Evolutionary conservation across 495 filamentous ascomycete species (phyloP), one percentile per base, ranked within the genome.

Genomic region (Polyplosphaeria fusca): DNA sequence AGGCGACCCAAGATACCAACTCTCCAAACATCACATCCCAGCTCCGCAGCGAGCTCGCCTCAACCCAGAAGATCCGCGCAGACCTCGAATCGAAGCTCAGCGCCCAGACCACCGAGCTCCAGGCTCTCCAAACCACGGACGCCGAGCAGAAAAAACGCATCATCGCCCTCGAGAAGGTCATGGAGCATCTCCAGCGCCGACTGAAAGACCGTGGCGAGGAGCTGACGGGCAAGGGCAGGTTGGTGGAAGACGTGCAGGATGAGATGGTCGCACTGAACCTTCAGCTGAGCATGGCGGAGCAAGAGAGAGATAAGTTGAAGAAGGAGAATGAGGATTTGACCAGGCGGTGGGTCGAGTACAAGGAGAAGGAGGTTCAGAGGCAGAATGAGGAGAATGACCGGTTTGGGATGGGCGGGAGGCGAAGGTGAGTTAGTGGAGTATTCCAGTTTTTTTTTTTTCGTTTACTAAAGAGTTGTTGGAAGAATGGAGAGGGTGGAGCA

Each of bases 301-400:
- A 90, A 67, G 79, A 78, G 63, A 76, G 76, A 4, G 77, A 79
- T 58, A 84, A 82, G 64, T 73, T 94, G 52, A 74, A 82, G 67
- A 77, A 75, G n/a, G 92, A 97, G 66, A 96, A 97, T 65, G 79
- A 88, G 65, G 87, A 96, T 42, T 75, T 96, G 30, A 82, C 96
- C 47, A 85, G 91, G 65, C 80, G 92, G 41, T 96, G 88, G 88
- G 93, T 97, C 89, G 81, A 79, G 57, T 78, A 87, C 55, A 89
- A 91, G 77, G 85, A 83, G 4, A 77, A 82, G 69, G 91, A 96
- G 74, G 92, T 88, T 4, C 89, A 94, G 52, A 84, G 80, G 20
- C 88, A 95, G 88, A 96, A 96, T 67, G 71, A 86, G 68, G 73
- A 47, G 75, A 78, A 53, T 52, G 54, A 32, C 30, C 7, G 30